phyloP scores from a whole-genome alignment of 768 basidiomycete species.

The Scleroderma bovista region DNA sequence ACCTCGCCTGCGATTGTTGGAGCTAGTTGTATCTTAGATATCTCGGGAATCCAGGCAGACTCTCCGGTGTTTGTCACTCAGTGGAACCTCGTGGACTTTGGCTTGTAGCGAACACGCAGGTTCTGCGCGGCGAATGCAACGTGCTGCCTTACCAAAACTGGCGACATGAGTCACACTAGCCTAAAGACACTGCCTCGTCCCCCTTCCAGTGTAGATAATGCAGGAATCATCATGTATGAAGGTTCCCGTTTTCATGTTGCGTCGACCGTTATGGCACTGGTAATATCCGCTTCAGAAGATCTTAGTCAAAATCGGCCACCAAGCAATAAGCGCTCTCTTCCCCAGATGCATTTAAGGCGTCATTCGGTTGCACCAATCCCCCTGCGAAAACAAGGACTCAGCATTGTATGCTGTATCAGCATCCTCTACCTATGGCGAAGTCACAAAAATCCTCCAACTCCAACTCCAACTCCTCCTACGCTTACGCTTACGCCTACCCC shows the following conservation, averaged over 20 bases:
- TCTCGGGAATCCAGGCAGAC: conserved; percentile 18
- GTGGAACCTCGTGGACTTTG: conserved; percentile 29
- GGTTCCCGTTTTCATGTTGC: conserved; percentile 29
- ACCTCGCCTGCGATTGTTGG: conserved; percentile 14
- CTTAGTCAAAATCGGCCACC: conserved; percentile 18
- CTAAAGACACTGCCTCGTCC: conserved; percentile 23
- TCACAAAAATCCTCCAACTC: conserved; percentile 31
- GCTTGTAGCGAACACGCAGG: conserved; percentile 22
- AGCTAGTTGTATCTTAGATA: conserved; percentile 18
- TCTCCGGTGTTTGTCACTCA: conserved; percentile 16
- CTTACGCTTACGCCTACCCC: conserved; percentile 28
- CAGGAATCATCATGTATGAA: conserved; percentile 24
- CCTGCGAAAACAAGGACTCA: conserved; percentile 8
- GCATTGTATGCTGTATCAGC: conserved; percentile 26
- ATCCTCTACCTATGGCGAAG: conserved; percentile 25
- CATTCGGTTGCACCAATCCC: conserved; percentile 1
- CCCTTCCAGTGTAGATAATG: conserved; percentile 28
- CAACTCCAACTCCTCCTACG: conserved; percentile 27
- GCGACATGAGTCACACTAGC: conserved; percentile 13
- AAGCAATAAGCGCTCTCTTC: conserved; percentile 19
- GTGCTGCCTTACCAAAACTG: conserved; percentile 26
- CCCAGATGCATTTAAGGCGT: conserved; percentile 23
- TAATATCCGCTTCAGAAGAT: conserved; percentile 27
- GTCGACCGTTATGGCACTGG: conserved; percentile 26
- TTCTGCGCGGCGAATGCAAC: conserved; percentile 29